Percentiles rank a stretch among this genome's conserved stretches.
Conservation (phyloP, 148 eudicot genomes). For the Suaeda aralocaspica region DNA sequence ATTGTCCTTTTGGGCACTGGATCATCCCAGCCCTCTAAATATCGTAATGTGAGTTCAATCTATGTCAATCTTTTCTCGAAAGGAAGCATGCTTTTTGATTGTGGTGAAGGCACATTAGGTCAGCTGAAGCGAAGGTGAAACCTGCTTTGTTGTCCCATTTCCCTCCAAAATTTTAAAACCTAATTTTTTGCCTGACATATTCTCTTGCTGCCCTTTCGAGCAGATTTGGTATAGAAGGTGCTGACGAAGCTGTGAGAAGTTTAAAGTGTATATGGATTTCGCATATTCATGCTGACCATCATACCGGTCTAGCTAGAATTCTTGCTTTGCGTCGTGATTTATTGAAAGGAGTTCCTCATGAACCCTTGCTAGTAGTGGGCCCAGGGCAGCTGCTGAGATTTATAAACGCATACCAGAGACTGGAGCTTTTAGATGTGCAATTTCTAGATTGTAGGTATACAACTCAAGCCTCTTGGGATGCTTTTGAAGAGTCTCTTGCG, state of each 20-base stretch:
- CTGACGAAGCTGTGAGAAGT: slow-evolving; percentile 67
- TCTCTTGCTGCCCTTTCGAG: background rate
- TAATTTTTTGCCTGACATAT: slow-evolving; percentile 11
- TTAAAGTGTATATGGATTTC: slow-evolving; percentile 90
- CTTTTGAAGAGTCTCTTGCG: slow-evolving; percentile 34
- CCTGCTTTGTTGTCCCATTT: background rate
- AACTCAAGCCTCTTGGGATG: slow-evolving; percentile 54
- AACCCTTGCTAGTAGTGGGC: slow-evolving; percentile 73
- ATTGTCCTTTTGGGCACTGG: slow-evolving; percentile 95
- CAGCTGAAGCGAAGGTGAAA: slow-evolving; percentile 90
- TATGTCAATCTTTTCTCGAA: slow-evolving; percentile 80
- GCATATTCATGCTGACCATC: slow-evolving; percentile 98
- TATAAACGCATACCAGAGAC: slow-evolving; percentile 81
- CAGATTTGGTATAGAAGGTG: slow-evolving; percentile 89
- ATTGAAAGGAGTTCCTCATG: slow-evolving; percentile 60
- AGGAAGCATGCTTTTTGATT: slow-evolving; percentile 84
- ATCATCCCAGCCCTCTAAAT: slow-evolving; percentile 98
- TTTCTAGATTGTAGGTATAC: slow-evolving; percentile 89
- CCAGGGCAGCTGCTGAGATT: slow-evolving; percentile 73
- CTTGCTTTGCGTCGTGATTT: slow-evolving; percentile 81
- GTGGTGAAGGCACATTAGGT: slow-evolving; percentile 96
- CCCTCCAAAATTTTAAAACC: too few species aligned
- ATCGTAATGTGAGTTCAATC: slow-evolving; percentile 84
- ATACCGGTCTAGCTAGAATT: slow-evolving; percentile 88
- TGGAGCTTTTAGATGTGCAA: slow-evolving; percentile 81